These are phyloP conservation scores for Thuja plicata DNA, from an alignment of 83 land plant genomes.

Conservation along the genomic window DNA sequence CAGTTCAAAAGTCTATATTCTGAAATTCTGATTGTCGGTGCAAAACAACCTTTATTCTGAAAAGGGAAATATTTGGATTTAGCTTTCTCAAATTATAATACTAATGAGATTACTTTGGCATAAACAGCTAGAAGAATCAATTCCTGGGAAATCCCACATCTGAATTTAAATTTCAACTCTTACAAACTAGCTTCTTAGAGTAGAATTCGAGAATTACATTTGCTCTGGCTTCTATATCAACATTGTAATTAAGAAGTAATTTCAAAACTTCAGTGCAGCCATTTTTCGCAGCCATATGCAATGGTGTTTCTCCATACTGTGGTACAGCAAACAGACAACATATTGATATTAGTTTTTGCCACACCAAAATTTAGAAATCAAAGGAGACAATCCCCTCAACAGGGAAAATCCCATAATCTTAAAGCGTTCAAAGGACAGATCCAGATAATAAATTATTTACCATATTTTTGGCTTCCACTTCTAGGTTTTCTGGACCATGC, in stretches of 20 bases:
- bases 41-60: background rate
- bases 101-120: background rate
- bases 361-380: background rate
- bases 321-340: constrained; percentile 7
- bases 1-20: background rate
- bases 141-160: background rate
- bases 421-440: background rate
- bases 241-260: constrained; percentile 73
- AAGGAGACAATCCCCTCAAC: background rate
- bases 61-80: background rate
- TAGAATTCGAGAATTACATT: constrained; percentile 43
- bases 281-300: constrained; percentile 95
- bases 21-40: background rate
- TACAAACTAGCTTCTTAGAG: background rate
- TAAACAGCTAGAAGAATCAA: constrained; percentile 19
- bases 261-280: constrained; percentile 64
- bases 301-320: constrained; percentile 96
- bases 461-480: constrained; percentile 90
- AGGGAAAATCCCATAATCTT: background rate
- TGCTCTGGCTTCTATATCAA: constrained; percentile 82
- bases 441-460: constrained; percentile 24
- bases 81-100: background rate
- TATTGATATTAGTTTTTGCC: background rate
- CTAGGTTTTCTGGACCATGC: constrained; percentile 67
- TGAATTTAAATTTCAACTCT: background rate